phyloP scores from a whole-genome alignment of 1,284 basidiomycete species.

The Sporisorium scitamineum region DNA sequence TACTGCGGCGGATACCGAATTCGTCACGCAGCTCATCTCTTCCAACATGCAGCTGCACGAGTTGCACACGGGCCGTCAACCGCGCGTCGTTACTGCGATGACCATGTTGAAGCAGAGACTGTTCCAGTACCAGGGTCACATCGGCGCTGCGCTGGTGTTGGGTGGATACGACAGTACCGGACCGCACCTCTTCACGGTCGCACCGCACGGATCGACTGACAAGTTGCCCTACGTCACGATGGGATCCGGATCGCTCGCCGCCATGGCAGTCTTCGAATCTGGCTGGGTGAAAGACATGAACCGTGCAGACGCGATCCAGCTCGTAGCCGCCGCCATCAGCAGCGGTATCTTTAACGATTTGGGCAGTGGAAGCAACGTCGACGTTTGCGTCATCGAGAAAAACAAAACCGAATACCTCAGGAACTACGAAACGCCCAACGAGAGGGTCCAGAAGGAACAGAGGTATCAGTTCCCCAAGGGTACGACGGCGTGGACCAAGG shows the following conservation, averaged over 20 bases:
- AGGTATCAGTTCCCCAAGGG: slow-evolving; percentile 74
- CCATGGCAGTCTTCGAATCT: slow-evolving; percentile 97
- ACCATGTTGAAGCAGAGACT: slow-evolving; percentile 94
- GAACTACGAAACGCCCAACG: slow-evolving; percentile 66
- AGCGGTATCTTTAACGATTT: slow-evolving; percentile 99
- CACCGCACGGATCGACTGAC: slow-evolving; percentile 97
- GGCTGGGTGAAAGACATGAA: slow-evolving; percentile 86
- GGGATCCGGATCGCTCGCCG: slow-evolving; percentile 94
- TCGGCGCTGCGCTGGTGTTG: slow-evolving; percentile 96
- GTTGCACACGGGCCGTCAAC: slow-evolving; percentile 62
- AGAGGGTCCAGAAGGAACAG: slow-evolving; percentile 65
- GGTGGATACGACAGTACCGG: slow-evolving; percentile 94
- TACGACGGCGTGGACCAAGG: slow-evolving; percentile 76
- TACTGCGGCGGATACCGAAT: slow-evolving; percentile 97
- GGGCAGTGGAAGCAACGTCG: slow-evolving; percentile 96
- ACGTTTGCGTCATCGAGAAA: slow-evolving; percentile 86
- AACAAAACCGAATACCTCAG: slow-evolving; percentile 63
- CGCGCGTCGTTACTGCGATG: slow-evolving; percentile 95
- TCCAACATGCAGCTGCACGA: slow-evolving; percentile 68
- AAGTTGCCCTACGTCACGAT: slow-evolving; percentile 99
- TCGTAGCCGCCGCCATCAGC: slow-evolving; percentile 88
- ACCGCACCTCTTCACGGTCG: slow-evolving; percentile 93
- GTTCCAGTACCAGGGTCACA: slow-evolving; percentile 89
- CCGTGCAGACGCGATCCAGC: slow-evolving; percentile 83
- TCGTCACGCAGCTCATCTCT: slow-evolving; percentile 72